These are phyloP conservation scores for Biscutella laevigata DNA, from an alignment of 441 rosid genomes.

Conservation along the genomic window DNA sequence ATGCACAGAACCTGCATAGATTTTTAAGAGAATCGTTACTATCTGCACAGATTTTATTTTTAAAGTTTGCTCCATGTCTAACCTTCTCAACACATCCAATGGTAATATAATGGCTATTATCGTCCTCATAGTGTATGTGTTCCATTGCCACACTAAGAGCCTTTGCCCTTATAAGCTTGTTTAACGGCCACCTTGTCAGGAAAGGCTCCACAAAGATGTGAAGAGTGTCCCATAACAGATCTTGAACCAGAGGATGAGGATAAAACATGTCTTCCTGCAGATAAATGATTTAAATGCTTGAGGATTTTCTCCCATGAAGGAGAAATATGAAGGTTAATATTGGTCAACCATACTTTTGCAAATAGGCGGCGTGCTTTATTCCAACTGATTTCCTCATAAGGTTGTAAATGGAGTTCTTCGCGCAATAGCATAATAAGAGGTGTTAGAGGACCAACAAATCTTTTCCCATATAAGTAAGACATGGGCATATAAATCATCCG, in stretches of 20 bases:
- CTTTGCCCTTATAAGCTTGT: slow-evolving; percentile 36
- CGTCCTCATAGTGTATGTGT: slow-evolving; percentile 51
- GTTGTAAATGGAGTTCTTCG: slow-evolving; percentile 38
- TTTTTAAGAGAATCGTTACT: background rate
- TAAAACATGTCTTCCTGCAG: slow-evolving; percentile 47
- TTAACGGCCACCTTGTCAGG: slow-evolving; percentile 44
- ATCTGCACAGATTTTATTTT: background rate
- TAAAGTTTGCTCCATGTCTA: background rate
- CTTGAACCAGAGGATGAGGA: slow-evolving; percentile 51
- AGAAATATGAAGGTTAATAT: background rate
- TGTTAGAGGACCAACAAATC: slow-evolving; percentile 42
- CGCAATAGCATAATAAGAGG: slow-evolving; percentile 33
- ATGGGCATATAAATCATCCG: slow-evolving; percentile 55
- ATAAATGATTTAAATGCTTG: background rate
- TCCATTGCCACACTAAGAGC: slow-evolving; percentile 36
- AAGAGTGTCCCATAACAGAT: slow-evolving; percentile 47
- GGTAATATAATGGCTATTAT: slow-evolving; percentile 44
- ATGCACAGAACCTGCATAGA: slow-evolving; percentile 34
- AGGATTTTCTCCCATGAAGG: background rate
- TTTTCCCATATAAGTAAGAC: slow-evolving; percentile 50
- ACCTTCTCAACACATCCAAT: slow-evolving; percentile 56
- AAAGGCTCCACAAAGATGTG: slow-evolving; percentile 37
- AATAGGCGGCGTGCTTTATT: slow-evolving; percentile 31
- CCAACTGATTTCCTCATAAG: slow-evolving; percentile 43
- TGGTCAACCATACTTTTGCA: slow-evolving; percentile 28